phyloP scores from a whole-genome alignment of 495 filamentous ascomycete species.

The Penicillium chermesinum region DNA sequence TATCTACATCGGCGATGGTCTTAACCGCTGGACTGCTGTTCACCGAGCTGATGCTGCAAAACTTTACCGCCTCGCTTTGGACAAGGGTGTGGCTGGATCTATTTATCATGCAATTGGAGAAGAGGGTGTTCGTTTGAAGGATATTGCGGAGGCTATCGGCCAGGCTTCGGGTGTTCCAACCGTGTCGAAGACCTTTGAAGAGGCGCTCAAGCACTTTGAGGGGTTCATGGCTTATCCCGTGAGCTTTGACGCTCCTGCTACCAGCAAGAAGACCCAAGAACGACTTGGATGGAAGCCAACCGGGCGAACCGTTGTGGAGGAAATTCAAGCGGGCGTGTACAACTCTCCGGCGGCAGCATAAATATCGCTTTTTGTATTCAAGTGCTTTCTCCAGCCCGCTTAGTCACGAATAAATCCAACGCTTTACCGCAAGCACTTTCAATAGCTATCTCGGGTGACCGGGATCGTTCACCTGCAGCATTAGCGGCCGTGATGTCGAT shows the following conservation, averaged over 20 bases:
- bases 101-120: slow-evolving; percentile 39
- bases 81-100: slow-evolving; percentile 35
- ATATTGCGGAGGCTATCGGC: slow-evolving; percentile 36
- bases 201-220: slow-evolving; percentile 30
- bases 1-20: slow-evolving; percentile 40
- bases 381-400: no score
- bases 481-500: no score
- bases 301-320: slow-evolving; percentile 28
- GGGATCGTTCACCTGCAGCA: no score
- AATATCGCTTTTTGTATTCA: neutral
- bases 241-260: slow-evolving; percentile 30
- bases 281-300: slow-evolving; percentile 36
- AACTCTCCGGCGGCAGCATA: neutral
- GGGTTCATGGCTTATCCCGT: slow-evolving; percentile 22
- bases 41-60: slow-evolving; percentile 39
- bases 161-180: slow-evolving; percentile 27
- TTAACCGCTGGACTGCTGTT: slow-evolving; percentile 37
- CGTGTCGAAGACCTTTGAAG: slow-evolving; percentile 21
- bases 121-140: slow-evolving; percentile 33
- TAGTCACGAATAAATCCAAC: no score
- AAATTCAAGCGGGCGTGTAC: slow-evolving; percentile 30
- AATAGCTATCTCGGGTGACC: no score
- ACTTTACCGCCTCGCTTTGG: slow-evolving; percentile 37
- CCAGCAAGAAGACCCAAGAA: slow-evolving; percentile 37
- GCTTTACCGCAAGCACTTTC: no score